Evolutionary conservation across 2,329 filamentous ascomycete genomes (phyloP).

Genomic region (Magnaporthiopsis rhizophila): DNA sequence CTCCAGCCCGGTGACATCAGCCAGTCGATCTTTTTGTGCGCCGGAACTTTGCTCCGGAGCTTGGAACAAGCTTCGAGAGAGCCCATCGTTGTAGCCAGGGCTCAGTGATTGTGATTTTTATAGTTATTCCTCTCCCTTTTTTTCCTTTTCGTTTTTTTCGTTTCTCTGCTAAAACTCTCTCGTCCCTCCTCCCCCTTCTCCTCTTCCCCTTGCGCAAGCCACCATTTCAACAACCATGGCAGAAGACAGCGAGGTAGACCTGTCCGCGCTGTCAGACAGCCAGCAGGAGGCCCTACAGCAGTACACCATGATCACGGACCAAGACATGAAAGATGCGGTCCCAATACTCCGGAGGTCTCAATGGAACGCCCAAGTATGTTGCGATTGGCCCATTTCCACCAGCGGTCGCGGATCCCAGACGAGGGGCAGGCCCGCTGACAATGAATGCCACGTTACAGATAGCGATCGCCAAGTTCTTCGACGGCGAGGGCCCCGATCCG

Average conservation of each 20-base stretch:
- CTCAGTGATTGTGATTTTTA: too few species aligned
- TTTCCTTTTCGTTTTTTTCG: too few species aligned
- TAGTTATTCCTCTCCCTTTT: too few species aligned
- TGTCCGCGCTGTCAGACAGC: constrained; percentile 63
- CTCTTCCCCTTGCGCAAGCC: too few species aligned
- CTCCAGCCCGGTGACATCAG: too few species aligned
- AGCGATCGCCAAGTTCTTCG: constrained; percentile 94
- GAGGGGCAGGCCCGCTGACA: not conserved
- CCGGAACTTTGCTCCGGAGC: too few species aligned
- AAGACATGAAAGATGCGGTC: constrained; percentile 68
- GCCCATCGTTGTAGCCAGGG: too few species aligned
- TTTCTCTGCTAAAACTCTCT: too few species aligned
- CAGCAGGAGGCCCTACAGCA: constrained; percentile 84
- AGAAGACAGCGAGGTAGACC: constrained; percentile 22
- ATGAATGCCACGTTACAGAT: constrained; percentile 48
- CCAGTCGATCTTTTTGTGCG: too few species aligned
- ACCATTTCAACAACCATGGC: constrained; percentile 19
- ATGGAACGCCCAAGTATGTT: constrained; percentile 88
- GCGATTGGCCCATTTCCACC: not conserved
- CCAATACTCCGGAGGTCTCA: constrained; percentile 76
- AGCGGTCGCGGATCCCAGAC: not conserved
- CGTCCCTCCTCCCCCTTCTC: too few species aligned
- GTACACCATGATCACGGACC: constrained; percentile 80
- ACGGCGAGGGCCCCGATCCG: constrained; percentile 78
- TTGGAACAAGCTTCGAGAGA: too few species aligned